Percentiles rank a stretch among this genome's conserved stretches.
Conservation (phyloP, 768 basidiomycete species). For the Arthromyces matolae region DNA sequence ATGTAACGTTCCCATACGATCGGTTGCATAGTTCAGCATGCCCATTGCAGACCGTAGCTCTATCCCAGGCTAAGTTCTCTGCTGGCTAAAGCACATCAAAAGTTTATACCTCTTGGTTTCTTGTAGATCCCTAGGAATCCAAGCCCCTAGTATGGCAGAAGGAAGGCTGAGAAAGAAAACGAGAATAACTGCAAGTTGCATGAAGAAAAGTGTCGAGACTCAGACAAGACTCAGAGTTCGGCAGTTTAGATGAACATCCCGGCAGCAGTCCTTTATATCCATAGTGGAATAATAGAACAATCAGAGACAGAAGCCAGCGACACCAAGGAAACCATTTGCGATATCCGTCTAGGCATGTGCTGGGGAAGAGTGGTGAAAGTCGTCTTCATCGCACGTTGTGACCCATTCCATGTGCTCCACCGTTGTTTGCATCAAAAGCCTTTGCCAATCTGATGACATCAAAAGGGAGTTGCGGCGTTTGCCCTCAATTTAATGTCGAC, state of each 20-base stretch:
- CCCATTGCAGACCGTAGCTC: constrained; percentile 59
- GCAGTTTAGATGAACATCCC: no score
- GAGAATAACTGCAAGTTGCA: not conserved
- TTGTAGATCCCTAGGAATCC: not conserved
- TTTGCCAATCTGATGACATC: not conserved
- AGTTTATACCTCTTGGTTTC: not conserved
- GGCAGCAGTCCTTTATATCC: not conserved
- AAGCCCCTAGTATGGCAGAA: not conserved
- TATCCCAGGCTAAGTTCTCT: constrained; percentile 7
- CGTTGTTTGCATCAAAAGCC: not conserved
- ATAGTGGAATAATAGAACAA: not conserved
- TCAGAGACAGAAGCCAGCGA: not conserved
- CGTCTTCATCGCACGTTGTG: not conserved
- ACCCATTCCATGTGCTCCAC: no score
- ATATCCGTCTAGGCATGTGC: not conserved
- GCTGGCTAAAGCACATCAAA: no score
- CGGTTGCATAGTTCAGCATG: constrained; percentile 58
- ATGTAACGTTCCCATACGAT: constrained; percentile 49
- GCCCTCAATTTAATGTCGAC: no score
- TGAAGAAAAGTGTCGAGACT: not conserved
- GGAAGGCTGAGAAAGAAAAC: not conserved
- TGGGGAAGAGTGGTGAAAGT: no score
- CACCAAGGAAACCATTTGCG: not conserved
- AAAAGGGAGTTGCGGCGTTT: not conserved
- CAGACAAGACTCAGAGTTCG: no score